phyloP scores from a whole-genome alignment of 371 early-diverging fungal genomes.

The Polyrhizophydium stewartii region DNA sequence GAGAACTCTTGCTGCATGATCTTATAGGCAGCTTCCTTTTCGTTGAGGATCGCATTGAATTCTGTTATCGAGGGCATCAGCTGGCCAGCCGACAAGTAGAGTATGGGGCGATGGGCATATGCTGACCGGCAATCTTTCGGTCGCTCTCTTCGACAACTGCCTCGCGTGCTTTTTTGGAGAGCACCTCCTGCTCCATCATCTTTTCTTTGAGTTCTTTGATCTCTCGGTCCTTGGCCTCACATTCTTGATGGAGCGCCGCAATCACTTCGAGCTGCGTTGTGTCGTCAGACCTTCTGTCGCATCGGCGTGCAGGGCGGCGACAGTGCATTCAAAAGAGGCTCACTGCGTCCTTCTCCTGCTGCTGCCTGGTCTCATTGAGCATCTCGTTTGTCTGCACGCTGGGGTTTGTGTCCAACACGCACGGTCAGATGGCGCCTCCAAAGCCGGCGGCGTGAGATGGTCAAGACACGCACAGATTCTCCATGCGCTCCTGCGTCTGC shows the following conservation, averaged over 20 bases:
- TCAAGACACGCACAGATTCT: constrained; percentile 17
- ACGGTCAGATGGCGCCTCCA: no score
- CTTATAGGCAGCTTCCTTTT: constrained; percentile 46
- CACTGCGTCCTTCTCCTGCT: constrained; percentile 53
- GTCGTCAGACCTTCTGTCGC: no score
- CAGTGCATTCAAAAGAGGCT: neutral
- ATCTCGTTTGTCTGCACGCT: constrained; percentile 35
- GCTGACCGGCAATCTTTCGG: constrained; percentile 29
- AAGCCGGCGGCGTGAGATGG: no score
- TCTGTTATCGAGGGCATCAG: constrained; percentile 26
- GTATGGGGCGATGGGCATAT: neutral
- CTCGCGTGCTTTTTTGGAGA: constrained; percentile 20
- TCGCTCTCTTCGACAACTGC: constrained; percentile 32
- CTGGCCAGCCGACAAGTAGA: no score
- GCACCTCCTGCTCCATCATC: constrained; percentile 24
- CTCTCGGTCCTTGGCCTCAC: constrained; percentile 36
- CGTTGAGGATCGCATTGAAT: constrained; percentile 33
- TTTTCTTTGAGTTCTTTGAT: constrained; percentile 28
- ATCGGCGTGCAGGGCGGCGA: no score
- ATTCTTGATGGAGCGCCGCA: constrained; percentile 43
- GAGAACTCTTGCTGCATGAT: constrained; percentile 52
- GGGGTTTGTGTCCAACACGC: no score
- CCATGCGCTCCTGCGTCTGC: constrained; percentile 30
- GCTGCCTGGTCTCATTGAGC: constrained; percentile 37
- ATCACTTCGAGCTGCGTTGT: constrained; percentile 56